Evolutionary conservation across 2,329 filamentous ascomycete species (phyloP).

Genomic region (Trichoderma koningii): DNA sequence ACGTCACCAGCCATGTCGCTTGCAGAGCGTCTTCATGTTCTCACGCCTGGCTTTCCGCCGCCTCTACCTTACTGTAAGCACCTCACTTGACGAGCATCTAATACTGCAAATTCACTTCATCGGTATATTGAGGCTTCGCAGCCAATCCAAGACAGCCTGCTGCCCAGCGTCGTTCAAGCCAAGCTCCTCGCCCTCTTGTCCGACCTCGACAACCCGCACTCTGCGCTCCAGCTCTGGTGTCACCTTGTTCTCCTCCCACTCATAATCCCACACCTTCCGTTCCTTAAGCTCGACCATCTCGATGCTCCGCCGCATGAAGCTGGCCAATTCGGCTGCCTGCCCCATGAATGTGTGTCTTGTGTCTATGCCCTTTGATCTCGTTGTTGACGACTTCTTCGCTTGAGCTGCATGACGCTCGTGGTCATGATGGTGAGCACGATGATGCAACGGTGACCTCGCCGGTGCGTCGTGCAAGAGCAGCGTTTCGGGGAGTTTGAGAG

Average conservation of each 20-base stretch:
- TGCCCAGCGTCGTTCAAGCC: conserved; percentile 33
- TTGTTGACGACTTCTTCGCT: not conserved
- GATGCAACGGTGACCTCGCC: not conserved
- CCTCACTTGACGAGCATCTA: too few species aligned
- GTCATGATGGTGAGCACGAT: not conserved
- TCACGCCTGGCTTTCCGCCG: too few species aligned
- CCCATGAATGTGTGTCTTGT: conserved; percentile 46
- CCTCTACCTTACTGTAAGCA: too few species aligned
- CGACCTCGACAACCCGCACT: conserved; percentile 45
- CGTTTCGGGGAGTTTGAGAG: conserved; percentile 52
- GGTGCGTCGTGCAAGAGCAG: conserved; percentile 52
- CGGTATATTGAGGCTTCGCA: conserved; percentile 27
- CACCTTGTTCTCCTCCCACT: conserved; percentile 37
- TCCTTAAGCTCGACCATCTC: conserved; percentile 49
- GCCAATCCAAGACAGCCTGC: conserved; percentile 37
- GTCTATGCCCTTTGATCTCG: not conserved
- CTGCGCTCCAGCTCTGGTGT: conserved; percentile 42
- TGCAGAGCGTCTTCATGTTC: too few species aligned
- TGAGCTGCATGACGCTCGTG: not conserved
- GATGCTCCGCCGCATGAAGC: conserved; percentile 53
- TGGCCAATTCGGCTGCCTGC: conserved; percentile 52
- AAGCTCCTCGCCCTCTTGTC: conserved; percentile 33
- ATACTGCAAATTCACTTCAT: not conserved
- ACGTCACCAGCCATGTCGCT: too few species aligned
- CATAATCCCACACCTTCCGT: conserved; percentile 45